Conservation (phyloP, 75 land plant genomes). For the Larix kaempferi region DNA sequence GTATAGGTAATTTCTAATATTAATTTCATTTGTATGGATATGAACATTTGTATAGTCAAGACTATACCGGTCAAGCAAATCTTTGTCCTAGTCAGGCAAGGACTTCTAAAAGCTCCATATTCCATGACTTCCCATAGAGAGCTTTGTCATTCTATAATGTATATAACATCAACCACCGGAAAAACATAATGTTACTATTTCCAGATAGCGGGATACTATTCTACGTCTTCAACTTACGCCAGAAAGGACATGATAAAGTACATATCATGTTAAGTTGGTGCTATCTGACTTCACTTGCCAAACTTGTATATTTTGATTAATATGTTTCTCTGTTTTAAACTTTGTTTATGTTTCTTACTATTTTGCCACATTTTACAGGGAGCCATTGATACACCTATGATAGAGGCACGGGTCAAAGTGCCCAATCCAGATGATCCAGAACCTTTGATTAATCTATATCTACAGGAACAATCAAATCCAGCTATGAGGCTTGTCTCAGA, state of each 20-base stretch:
- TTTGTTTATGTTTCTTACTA: background rate
- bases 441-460: slow-evolving; percentile 68
- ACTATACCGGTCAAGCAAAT: background rate
- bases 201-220: no score
- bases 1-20: no score
- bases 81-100: background rate
- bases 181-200: background rate
- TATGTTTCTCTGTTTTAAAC: no score
- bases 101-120: background rate
- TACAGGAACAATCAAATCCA: slow-evolving; percentile 67
- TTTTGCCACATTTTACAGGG: slow-evolving; percentile 48
- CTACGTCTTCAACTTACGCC: background rate
- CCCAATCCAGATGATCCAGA: slow-evolving; percentile 70
- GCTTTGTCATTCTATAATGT: background rate
- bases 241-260: background rate
- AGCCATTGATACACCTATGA: slow-evolving; percentile 66
- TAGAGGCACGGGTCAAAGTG: slow-evolving; percentile 73
- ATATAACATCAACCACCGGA: background rate
- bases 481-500: slow-evolving; percentile 91
- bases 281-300: background rate
- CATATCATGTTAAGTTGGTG: background rate
- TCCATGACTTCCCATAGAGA: no score
- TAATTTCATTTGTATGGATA: no score
- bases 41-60: background rate
- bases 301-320: no score